Evolutionary conservation across 192 early-diverging fungal genomes (phyloP).

Genomic region (Geranomyces michiganensis): DNA sequence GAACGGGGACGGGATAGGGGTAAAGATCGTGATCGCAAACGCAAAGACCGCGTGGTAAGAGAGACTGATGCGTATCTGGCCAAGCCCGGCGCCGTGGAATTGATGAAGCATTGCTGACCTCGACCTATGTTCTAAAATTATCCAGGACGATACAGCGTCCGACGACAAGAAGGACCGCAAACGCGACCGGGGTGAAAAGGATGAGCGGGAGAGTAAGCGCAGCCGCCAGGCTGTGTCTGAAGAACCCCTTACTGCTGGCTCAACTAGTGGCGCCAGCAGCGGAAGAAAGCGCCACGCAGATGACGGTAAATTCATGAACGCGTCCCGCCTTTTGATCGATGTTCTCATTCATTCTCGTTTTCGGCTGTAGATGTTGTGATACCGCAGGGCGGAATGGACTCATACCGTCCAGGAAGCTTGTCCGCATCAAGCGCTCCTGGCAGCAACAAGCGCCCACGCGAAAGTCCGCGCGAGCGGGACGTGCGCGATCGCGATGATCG

Average conservation of each 20-base stretch:
- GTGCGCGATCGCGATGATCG: too few relatives aligned
- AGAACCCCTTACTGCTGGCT: not conserved
- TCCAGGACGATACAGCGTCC: not conserved
- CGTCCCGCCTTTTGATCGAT: not conserved
- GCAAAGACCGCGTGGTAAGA: constrained; percentile 8
- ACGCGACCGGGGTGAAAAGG: constrained; percentile 9
- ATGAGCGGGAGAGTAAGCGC: constrained; percentile 11
- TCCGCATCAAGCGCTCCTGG: too few relatives aligned
- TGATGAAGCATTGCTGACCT: too few relatives aligned
- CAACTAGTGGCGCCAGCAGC: not conserved
- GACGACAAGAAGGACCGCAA: not conserved
- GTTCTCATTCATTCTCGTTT: too few relatives aligned
- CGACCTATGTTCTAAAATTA: too few relatives aligned
- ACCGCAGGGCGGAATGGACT: too few relatives aligned
- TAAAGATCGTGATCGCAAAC: constrained; percentile 28
- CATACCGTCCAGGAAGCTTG: too few relatives aligned
- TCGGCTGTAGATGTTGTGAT: too few relatives aligned
- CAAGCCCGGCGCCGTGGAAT: too few relatives aligned
- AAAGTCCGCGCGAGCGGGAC: too few relatives aligned
- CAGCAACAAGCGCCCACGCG: too few relatives aligned
- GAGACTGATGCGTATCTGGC: too few relatives aligned
- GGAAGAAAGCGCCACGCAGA: constrained; percentile 8
- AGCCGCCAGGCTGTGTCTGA: not conserved
- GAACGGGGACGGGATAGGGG: not conserved
- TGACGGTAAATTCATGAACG: constrained; percentile 2